Percentiles rank a stretch among this genome's conserved stretches.
Evolutionary conservation across 2,329 filamentous ascomycete species (phyloP).

Genomic region (Claviceps cyperi): DNA sequence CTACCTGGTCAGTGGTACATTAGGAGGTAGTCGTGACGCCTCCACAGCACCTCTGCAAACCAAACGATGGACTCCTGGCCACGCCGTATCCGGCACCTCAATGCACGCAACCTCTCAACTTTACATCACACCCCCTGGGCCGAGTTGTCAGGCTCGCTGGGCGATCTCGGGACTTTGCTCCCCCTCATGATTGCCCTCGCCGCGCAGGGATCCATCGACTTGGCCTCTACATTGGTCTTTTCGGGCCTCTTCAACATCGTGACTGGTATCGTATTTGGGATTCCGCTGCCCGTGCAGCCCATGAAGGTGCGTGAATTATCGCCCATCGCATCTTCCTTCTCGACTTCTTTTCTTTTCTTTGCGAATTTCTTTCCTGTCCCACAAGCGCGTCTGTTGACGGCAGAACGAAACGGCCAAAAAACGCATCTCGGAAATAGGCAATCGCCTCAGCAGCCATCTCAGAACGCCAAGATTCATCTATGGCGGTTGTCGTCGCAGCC

Average conservation of each 20-base stretch:
- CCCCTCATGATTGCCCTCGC: conserved; percentile 81
- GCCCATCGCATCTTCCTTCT: neutral
- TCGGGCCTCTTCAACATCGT: conserved; percentile 76
- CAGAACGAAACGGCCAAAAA: neutral
- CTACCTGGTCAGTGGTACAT: too few relatives aligned
- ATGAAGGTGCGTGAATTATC: conserved; percentile 38
- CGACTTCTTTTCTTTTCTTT: too few relatives aligned
- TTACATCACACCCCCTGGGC: conserved; percentile 34
- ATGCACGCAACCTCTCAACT: conserved; percentile 34
- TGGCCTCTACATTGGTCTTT: conserved; percentile 75
- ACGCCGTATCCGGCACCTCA: conserved; percentile 16
- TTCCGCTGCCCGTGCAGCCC: conserved; percentile 86
- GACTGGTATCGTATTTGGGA: conserved; percentile 70
- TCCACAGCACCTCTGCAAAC: too few relatives aligned
- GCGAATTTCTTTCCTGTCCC: neutral
- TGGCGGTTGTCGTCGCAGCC: conserved; percentile 60
- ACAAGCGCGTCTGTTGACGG: neutral
- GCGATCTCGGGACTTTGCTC: conserved; percentile 79
- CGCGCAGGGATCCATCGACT: conserved; percentile 60
- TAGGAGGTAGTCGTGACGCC: too few relatives aligned
- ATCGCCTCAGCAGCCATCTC: conserved; percentile 84
- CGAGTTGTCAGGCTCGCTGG: conserved; percentile 77
- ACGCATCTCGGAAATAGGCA: conserved; percentile 32
- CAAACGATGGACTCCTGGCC: conserved; percentile 14
- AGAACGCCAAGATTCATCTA: conserved; percentile 36